Base-by-base conservation (phyloP, 2,329 filamentous ascomycete genomes). In the Chrysoporthe austroafricana region DNA sequence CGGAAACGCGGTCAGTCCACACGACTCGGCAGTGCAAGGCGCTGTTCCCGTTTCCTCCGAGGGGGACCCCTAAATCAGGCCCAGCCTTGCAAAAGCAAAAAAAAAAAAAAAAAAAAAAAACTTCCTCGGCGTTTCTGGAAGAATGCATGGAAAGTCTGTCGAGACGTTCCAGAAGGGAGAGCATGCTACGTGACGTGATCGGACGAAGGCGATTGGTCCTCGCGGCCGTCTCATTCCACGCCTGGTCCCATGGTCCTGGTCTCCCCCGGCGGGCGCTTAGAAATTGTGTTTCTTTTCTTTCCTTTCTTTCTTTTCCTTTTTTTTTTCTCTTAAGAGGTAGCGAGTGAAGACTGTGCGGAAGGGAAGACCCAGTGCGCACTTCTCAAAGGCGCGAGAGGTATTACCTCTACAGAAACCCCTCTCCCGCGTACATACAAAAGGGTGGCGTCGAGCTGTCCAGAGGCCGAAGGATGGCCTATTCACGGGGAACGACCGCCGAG, bases 111-210 rank as follows among this genome's bases (percentile, higher is more conserved):
- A 32, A 26, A 21, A 21, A 11, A 52, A 21, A 32, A 32, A 4
- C 21, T 13, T 48, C 6, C 9, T 18, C 46, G 34, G n/a, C 16
- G 21, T 56, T 63, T 54, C 61, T 63, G 48, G 61, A 63, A 63
- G 46, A n/a, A 63, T 54, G 61, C 61, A 63, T 63, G 61, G 61
- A 63, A 63, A 14, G 14, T 63, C 34, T 63, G 36, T 11, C 46
- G 18, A 62, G 61, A 36, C 44, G 34, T 54, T 52, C 61, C 61
- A 42, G 54, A n/a, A 57, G 5, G 16, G 50, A 13, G 26, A 7
- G 2, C 54, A 16, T n/a, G 26, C 26, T 50, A 46, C 39, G 16
- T 26, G 32, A 44, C 42, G 21, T 32, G 58, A 39, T 7, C 59
- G 26, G 44, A 7, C 11, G 26, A 32, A 56, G 11, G 14, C 52